Evolutionary conservation across 305 asterid species (phyloP).

Genomic region (Ilex paraguariensis): DNA sequence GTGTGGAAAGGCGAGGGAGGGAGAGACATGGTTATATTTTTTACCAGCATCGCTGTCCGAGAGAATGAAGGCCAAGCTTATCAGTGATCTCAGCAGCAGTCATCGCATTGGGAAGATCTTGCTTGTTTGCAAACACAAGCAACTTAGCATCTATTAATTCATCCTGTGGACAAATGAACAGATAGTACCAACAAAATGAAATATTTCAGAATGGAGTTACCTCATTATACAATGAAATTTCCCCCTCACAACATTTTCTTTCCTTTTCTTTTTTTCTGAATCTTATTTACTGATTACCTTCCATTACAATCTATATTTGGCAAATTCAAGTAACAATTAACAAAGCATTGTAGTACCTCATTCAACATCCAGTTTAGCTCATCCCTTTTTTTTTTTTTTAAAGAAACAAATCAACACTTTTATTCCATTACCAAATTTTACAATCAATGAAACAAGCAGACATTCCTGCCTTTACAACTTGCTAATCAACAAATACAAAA

Average conservation of each 20-base stretch:
- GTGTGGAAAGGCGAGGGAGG: no score
- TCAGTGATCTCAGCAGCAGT: slow-evolving; percentile 21
- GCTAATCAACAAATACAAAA: no score
- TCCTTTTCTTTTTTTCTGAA: no score
- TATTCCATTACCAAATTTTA: no score
- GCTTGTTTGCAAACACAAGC: no score
- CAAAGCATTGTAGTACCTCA: slow-evolving; percentile 7
- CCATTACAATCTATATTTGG: background rate
- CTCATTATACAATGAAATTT: background rate
- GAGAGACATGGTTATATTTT: no score
- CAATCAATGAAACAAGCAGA: no score
- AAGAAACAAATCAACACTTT: no score
- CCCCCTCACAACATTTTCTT: background rate
- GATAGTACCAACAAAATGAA: no score
- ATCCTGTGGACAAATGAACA: slow-evolving; percentile 12
- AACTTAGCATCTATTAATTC: slow-evolving; percentile 18
- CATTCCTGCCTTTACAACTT: no score
- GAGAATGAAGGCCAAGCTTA: slow-evolving; percentile 19
- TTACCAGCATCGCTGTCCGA: no score
- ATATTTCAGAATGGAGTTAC: background rate
- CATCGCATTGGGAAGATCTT: slow-evolving; percentile 21
- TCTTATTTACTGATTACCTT: background rate
- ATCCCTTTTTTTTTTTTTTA: no score
- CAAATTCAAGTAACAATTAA: background rate
- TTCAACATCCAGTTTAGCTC: slow-evolving; percentile 19